Conservation (phyloP, 768 basidiomycete species). For the Pleurotus cornucopiae region DNA sequence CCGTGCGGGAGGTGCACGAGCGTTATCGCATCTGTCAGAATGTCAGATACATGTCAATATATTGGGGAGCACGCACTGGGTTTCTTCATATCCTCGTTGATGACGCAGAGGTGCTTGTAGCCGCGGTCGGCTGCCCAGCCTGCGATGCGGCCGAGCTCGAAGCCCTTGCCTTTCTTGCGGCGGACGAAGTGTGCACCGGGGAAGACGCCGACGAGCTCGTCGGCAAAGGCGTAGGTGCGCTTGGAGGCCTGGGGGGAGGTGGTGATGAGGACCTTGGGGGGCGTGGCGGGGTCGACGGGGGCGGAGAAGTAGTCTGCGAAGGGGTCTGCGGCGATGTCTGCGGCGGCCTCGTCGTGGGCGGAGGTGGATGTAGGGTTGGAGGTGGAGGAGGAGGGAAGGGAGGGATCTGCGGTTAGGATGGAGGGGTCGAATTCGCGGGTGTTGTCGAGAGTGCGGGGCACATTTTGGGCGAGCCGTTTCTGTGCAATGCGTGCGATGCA, state of each 20-base stretch:
- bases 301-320: conserved; percentile 77
- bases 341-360: conserved; percentile 53
- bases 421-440: conserved; percentile 81
- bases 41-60: conserved; percentile 9
- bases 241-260: conserved; percentile 89
- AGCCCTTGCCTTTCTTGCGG: conserved; percentile 84
- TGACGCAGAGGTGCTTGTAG: conserved; percentile 85
- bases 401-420: conserved; percentile 53
- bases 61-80: conserved; percentile 61
- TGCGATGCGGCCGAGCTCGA: conserved; percentile 86
- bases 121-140: conserved; percentile 89
- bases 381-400: conserved; percentile 16
- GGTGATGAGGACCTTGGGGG: conserved; percentile 87
- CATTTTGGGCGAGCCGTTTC: conserved; percentile 82
- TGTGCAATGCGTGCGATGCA: conserved; percentile 21
- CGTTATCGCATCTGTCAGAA: conserved; percentile 79
- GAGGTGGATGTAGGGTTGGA: conserved; percentile 32
- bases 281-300: conserved; percentile 60
- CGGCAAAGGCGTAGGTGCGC: conserved; percentile 87
- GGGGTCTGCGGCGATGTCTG: conserved; percentile 69
- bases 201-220: conserved; percentile 84
- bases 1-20: conserved; percentile 87
- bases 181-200: conserved; percentile 89
- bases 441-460: conserved; percentile 92
- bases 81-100: conserved; percentile 94